Conservation (phyloP, 495 filamentous ascomycete genomes). For the Neurospora sp. region DNA sequence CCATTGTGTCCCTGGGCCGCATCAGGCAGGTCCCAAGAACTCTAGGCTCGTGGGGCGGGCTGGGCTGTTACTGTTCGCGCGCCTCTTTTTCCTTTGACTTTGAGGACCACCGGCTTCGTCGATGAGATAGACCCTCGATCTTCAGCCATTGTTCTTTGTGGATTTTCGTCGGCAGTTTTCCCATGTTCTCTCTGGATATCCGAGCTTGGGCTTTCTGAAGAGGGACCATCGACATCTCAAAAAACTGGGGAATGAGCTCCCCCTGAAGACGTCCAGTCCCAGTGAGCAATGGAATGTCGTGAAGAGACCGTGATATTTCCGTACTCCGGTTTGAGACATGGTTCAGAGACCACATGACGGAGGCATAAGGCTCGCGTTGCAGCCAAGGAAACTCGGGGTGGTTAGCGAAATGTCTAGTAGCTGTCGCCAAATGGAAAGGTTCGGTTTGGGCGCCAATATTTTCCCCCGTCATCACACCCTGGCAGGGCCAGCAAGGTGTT, state of each 20-base stretch:
- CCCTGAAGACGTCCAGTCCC: not conserved
- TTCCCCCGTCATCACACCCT: not conserved
- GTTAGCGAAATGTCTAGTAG: not conserved
- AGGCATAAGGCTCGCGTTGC: not conserved
- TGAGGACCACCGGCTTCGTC: not conserved
- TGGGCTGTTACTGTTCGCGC: not conserved
- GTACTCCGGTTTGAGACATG: not conserved
- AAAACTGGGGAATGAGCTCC: not conserved
- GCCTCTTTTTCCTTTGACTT: not conserved
- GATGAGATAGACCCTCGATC: not conserved
- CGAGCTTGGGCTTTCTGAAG: not conserved
- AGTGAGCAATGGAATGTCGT: not conserved
- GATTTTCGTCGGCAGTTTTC: not conserved
- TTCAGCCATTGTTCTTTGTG: not conserved
- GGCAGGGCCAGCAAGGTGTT: not conserved
- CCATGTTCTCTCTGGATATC: not conserved
- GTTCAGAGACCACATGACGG: not conserved
- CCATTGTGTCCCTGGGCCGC: not conserved
- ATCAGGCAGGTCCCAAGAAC: not conserved
- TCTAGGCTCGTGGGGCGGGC: not conserved
- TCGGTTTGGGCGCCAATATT: not conserved
- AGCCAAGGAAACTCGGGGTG: not conserved
- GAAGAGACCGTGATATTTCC: not conserved
- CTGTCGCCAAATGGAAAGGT: not conserved
- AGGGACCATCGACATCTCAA: not conserved